These are phyloP conservation scores for Choiromyces venosus DNA, from an alignment of 495 filamentous ascomycete genomes.

Conservation along the genomic window DNA sequence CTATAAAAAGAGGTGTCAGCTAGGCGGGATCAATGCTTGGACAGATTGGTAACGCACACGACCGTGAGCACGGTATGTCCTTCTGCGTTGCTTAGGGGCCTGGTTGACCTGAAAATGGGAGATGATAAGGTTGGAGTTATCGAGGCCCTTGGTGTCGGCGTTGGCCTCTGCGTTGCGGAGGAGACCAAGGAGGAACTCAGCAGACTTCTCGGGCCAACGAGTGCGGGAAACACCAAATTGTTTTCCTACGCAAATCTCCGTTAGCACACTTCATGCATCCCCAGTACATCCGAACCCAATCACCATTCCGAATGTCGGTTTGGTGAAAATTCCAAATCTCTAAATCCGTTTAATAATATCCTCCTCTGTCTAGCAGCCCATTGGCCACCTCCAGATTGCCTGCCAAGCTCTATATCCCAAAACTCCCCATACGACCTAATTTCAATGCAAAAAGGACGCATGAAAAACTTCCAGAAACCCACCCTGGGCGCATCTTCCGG, in stretches of 20 bases:
- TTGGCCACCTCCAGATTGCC: no score
- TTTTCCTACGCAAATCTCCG: constrained; percentile 62
- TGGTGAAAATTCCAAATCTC: neutral
- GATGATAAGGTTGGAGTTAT: constrained; percentile 91
- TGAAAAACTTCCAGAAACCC: constrained; percentile 47
- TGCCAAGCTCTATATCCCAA: neutral
- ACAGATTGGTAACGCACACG: constrained; percentile 64
- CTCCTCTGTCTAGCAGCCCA: no score
- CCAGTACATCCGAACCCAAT: constrained; percentile 3
- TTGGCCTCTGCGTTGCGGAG: constrained; percentile 99
- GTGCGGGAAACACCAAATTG: constrained; percentile 94
- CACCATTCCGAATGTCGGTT: neutral
- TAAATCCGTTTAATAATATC: neutral
- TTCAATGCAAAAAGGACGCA: neutral
- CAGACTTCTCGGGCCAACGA: constrained; percentile 98
- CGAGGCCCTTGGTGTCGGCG: constrained; percentile 97
- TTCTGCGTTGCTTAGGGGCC: constrained; percentile 93
- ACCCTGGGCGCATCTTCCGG: constrained; percentile 93
- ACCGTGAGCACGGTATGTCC: constrained; percentile 99
- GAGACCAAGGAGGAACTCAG: constrained; percentile 91
- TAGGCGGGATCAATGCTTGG: neutral
- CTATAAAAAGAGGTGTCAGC: constrained; percentile 47
- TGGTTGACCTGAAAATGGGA: constrained; percentile 99
- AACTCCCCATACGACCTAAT: neutral
- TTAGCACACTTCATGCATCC: constrained; percentile 10